Percentiles rank a stretch among this genome's conserved stretches.
phyloP scores from a whole-genome alignment of 1,284 basidiomycete genomes.

The Singerocomus inundabilis region DNA sequence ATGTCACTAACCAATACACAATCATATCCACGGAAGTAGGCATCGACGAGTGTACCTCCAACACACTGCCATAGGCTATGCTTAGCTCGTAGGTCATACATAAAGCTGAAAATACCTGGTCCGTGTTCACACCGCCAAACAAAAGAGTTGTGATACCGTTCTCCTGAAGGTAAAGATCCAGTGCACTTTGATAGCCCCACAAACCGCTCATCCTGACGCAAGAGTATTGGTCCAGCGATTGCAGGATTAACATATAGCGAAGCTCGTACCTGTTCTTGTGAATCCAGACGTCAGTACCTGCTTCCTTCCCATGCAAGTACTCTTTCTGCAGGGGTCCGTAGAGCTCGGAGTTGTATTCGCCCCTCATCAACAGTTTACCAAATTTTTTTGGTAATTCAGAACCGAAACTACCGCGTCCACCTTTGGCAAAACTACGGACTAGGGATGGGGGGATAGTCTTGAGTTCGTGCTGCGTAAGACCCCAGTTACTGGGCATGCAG shows the following conservation, averaged over 20 bases:
- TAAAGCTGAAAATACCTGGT: conserved; percentile 46
- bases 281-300: conserved; percentile 67
- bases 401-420: conserved; percentile 54
- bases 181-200: conserved; percentile 58
- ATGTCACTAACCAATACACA: conserved; percentile 56
- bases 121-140: conserved; percentile 66
- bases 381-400: conserved; percentile 52
- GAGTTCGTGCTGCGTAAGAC: conserved; percentile 61
- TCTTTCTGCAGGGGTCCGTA: conserved; percentile 60
- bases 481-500: conserved; percentile 56
- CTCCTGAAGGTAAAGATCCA: conserved; percentile 62
- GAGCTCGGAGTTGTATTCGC: conserved; percentile 50
- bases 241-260: background rate
- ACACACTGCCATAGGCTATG: conserved; percentile 47
- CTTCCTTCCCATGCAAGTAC: conserved; percentile 49
- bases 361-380: conserved; percentile 62
- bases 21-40: conserved; percentile 64
- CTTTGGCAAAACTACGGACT: conserved; percentile 49
- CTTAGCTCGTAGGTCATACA: background rate
- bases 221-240: background rate
- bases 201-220: conserved; percentile 59
- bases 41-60: conserved; percentile 60
- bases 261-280: conserved; percentile 61
- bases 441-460: conserved; percentile 61
- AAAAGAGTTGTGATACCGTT: conserved; percentile 61